Conservation (phyloP, 2,329 filamentous ascomycete genomes). For the Sarocladiaceae sp. region DNA sequence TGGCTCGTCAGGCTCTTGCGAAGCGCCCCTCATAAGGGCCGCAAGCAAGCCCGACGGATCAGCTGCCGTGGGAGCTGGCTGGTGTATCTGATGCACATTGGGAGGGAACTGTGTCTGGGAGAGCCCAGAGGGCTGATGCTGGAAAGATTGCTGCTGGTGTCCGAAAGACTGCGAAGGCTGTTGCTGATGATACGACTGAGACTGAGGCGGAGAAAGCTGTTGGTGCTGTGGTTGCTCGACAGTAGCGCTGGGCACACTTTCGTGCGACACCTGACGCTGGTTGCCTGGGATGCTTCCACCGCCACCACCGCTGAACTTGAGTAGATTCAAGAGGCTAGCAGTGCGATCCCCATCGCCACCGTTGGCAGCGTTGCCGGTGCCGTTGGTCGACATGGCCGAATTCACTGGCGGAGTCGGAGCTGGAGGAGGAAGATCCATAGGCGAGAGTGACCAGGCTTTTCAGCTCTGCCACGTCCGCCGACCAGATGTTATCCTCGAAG, state of each 20-base stretch:
- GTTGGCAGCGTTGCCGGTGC: constrained; percentile 19
- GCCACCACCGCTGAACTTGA: constrained; percentile 50
- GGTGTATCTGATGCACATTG: constrained; percentile 37
- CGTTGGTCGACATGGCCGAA: constrained; percentile 14
- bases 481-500: not conserved
- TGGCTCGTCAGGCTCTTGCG: constrained; percentile 23
- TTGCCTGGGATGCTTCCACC: constrained; percentile 24
- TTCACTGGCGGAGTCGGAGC: constrained; percentile 44
- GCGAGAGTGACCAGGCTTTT: constrained; percentile 6
- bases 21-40: constrained; percentile 52
- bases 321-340: constrained; percentile 51
- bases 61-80: constrained; percentile 48
- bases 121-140: constrained; percentile 13
- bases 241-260: constrained; percentile 11
- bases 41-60: constrained; percentile 54
- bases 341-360: constrained; percentile 37
- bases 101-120: constrained; percentile 8
- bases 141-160: constrained; percentile 13
- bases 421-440: constrained; percentile 37
- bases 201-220: constrained; percentile 14
- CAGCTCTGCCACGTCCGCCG: constrained; percentile 1
- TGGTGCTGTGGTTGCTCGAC: constrained; percentile 16
- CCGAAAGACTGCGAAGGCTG: constrained; percentile 11
- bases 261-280: constrained; percentile 25
- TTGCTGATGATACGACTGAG: constrained; percentile 14